Base-by-base conservation (phyloP, 2,329 filamentous ascomycete species). In the Lizonia empirigonia region DNA sequence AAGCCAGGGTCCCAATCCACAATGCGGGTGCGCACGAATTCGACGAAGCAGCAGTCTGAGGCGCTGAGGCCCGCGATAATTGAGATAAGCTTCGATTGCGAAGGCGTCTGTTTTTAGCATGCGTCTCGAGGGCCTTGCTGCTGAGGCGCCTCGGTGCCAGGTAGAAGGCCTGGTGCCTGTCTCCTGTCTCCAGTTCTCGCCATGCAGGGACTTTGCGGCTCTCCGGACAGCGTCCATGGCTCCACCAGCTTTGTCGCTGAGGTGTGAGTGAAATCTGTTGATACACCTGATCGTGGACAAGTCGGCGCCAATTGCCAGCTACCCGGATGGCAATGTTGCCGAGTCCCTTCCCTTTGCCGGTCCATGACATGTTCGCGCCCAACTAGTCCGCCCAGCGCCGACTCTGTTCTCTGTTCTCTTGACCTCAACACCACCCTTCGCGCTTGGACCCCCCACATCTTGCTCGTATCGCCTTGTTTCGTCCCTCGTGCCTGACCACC, bases 161-260 rank as follows among this genome's bases (percentile, higher is more conserved):
- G 27, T 38, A 27, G 42, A 32, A 47, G 37, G 44, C 41, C 26
- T 53, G 59, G 65, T 67, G 51, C 62, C 63, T 68, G 24, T n/a
- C n/a, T n/a, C n/a, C n/a, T n/a, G 64, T 50, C 37, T 47, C 33
- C 42, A 52, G 48, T 51, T 60, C 49, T 53, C 51, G n/a, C 35
- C 29, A 64, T 64, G 67, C 67, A 69, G 65, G 67, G 65, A 58
- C 62, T 34, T 29, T 37, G 42, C 38, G 26, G 33, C 33, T 32
- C 22, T 20, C 26, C 27, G 33, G 23, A 42, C 42, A 35, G 34
- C 15, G 26, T 13, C 22, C 42, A 52, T 23, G 27, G 44, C 42
- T 42, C 37, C 20, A 37, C 38, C 29, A 19, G 23, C 38, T 19
- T 10, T 26, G 49, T 42, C 38, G 32, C 37, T 38, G 37, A 47